phyloP scores from a whole-genome alignment of 495 filamentous ascomycete species.

The Penicillium subrubescens region DNA sequence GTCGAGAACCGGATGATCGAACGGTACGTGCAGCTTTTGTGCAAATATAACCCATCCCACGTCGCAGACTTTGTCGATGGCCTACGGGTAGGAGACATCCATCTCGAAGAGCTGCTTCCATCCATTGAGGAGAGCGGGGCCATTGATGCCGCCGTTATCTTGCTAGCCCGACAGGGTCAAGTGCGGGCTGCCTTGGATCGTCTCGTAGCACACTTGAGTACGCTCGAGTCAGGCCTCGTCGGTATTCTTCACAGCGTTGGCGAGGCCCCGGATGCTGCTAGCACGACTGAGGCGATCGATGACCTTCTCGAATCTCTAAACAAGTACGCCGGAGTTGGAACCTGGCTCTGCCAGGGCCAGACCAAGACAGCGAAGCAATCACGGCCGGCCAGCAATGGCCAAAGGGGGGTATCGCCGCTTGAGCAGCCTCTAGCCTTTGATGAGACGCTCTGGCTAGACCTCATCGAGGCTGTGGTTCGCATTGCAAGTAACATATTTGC shows the following conservation, averaged over 20 bases:
- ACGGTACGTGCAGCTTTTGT: constrained; percentile 88
- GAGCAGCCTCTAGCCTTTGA: constrained; percentile 71
- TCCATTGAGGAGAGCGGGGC: constrained; percentile 86
- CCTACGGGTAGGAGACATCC: constrained; percentile 77
- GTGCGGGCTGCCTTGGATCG: constrained; percentile 81
- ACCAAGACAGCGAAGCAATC: constrained; percentile 61
- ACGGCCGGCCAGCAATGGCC: constrained; percentile 40
- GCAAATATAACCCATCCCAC: constrained; percentile 75
- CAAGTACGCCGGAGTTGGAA: constrained; percentile 87
- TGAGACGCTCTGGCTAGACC: constrained; percentile 86
- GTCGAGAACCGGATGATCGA: constrained; percentile 65
- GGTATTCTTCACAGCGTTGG: constrained; percentile 63
- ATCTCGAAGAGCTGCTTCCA: constrained; percentile 79
- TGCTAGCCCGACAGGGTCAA: constrained; percentile 89
- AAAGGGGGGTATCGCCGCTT: constrained; percentile 38
- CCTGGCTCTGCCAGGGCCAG: constrained; percentile 94
- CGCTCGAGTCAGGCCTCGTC: constrained; percentile 75
- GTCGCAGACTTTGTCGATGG: constrained; percentile 83
- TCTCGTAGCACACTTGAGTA: constrained; percentile 74
- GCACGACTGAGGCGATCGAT: constrained; percentile 53
- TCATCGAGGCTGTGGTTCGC: constrained; percentile 81
- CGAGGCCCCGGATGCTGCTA: constrained; percentile 57
- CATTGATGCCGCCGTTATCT: constrained; percentile 88
- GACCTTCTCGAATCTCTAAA: constrained; percentile 74
- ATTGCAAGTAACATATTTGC: constrained; percentile 67